A percentile compares a stretch with the other conserved stretches of the same genome.
These are phyloP conservation scores for Ceratocystis colombiana DNA, from an alignment of 2,329 filamentous ascomycete genomes.

Conservation along the genomic window DNA sequence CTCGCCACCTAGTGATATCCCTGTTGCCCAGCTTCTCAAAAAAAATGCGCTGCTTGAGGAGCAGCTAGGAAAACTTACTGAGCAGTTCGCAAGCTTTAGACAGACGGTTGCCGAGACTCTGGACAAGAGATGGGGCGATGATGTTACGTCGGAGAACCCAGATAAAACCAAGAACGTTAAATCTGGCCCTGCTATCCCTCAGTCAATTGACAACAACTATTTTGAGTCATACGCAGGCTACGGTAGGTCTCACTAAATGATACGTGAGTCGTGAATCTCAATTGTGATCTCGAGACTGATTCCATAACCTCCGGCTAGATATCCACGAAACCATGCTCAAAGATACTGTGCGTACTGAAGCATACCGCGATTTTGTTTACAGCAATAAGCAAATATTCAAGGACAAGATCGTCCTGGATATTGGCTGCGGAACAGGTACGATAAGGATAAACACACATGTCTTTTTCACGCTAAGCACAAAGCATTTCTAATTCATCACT, in stretches of 20 bases:
- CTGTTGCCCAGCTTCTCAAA: conserved; percentile 13
- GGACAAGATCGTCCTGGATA: conserved; percentile 78
- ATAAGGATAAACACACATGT: background rate
- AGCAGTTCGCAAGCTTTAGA: conserved; percentile 58
- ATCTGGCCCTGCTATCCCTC: conserved; percentile 27
- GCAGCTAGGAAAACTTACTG: conserved; percentile 49
- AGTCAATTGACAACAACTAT: conserved; percentile 40
- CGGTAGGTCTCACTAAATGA: conserved; percentile 38
- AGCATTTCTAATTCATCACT: background rate
- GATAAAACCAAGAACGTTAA: conserved; percentile 29
- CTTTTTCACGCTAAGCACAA: background rate
- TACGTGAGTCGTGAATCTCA: no score
- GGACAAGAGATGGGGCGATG: conserved; percentile 53
- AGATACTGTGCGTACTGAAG: conserved; percentile 75
- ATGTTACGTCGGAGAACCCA: conserved; percentile 35
- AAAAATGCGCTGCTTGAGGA: conserved; percentile 38
- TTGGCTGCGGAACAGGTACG: conserved; percentile 65
- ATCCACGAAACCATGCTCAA: conserved; percentile 97
- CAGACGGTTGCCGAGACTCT: conserved; percentile 56
- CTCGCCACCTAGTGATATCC: background rate
- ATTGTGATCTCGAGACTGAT: conserved; percentile 7
- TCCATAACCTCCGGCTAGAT: conserved; percentile 40
- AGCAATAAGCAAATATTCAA: conserved; percentile 78
- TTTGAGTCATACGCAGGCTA: conserved; percentile 53
- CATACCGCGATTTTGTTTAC: conserved; percentile 93